phyloP scores from a whole-genome alignment of 139 green algal species.

The Coelastrella sp. region DNA sequence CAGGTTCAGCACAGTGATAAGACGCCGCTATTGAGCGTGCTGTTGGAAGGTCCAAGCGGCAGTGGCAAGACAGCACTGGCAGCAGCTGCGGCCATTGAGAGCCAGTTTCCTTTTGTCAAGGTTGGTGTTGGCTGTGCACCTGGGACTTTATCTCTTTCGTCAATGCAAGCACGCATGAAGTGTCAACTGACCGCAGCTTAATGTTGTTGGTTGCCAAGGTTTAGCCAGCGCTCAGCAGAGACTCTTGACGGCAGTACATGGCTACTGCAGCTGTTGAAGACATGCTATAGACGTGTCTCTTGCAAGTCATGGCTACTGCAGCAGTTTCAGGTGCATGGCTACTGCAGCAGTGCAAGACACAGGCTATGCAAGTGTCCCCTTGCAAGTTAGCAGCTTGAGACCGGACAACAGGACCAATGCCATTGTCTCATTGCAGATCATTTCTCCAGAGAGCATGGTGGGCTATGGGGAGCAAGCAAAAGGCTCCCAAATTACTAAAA shows the following conservation, averaged over 20 bases:
- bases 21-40: conserved; percentile 88
- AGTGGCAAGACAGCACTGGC: conserved; percentile 97
- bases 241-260: neutral
- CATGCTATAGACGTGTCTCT: too few relatives aligned
- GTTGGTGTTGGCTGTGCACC: neutral
- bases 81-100: conserved; percentile 87
- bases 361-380: neutral
- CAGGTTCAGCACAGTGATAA: conserved; percentile 84
- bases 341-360: neutral
- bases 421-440: conserved; percentile 48
- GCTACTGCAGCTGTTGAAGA: neutral
- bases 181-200: neutral
- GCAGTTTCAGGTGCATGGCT: neutral
- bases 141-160: neutral
- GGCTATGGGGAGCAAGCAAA: conserved; percentile 88
- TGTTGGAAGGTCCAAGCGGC: conserved; percentile 90
- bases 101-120: conserved; percentile 96
- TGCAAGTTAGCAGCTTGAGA: neutral
- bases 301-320: neutral
- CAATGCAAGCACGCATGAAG: neutral
- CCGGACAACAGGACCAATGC: neutral
- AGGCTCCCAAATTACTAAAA: conserved; percentile 78
- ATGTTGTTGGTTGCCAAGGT: neutral
- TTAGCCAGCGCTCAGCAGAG: neutral
- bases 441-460: conserved; percentile 90